These are phyloP conservation scores for Rhodotorula glutinis DNA, from an alignment of 1,284 basidiomycete genomes.

Conservation along the genomic window DNA sequence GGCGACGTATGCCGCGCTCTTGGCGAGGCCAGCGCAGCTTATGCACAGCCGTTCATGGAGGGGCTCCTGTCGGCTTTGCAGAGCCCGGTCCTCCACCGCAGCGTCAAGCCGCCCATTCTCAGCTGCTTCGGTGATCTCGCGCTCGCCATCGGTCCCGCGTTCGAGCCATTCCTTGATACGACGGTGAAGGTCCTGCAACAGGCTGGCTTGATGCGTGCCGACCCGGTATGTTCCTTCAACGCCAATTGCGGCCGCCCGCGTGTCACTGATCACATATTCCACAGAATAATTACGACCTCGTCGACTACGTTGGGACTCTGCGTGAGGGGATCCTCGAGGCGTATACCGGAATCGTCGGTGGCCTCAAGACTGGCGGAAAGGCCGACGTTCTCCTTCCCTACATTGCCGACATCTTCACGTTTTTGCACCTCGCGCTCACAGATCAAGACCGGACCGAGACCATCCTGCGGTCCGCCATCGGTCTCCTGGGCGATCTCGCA, in stretches of 20 bases:
- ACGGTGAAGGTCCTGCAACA: conserved; percentile 89
- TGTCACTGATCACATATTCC: conserved; percentile 1
- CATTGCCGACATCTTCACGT: conserved; percentile 70
- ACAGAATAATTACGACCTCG: conserved; percentile 78
- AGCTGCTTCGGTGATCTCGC: conserved; percentile 97
- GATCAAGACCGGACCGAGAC: conserved; percentile 83
- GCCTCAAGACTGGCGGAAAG: conserved; percentile 78
- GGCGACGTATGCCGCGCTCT: conserved; percentile 93
- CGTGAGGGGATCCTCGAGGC: conserved; percentile 96
- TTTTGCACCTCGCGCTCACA: conserved; percentile 72
- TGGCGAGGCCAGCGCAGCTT: conserved; percentile 75
- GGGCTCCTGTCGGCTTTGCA: conserved; percentile 88
- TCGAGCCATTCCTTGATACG: conserved; percentile 84
- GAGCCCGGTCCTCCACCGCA: conserved; percentile 83
- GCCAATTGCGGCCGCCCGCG: neutral
- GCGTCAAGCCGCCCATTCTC: conserved; percentile 93
- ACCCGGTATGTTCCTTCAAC: conserved; percentile 54
- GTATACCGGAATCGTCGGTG: conserved; percentile 90
- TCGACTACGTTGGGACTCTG: conserved; percentile 87
- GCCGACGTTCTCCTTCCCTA: conserved; percentile 72
- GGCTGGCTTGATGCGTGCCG: conserved; percentile 79
- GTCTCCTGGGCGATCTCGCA: conserved; percentile 88
- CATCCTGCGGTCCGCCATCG: conserved; percentile 70
- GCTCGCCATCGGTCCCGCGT: conserved; percentile 79
- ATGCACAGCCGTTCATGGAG: conserved; percentile 83